Evolutionary conservation across 2,329 filamentous ascomycete species (phyloP).

Genomic region (Parasarocladium wereldwijsianum): DNA sequence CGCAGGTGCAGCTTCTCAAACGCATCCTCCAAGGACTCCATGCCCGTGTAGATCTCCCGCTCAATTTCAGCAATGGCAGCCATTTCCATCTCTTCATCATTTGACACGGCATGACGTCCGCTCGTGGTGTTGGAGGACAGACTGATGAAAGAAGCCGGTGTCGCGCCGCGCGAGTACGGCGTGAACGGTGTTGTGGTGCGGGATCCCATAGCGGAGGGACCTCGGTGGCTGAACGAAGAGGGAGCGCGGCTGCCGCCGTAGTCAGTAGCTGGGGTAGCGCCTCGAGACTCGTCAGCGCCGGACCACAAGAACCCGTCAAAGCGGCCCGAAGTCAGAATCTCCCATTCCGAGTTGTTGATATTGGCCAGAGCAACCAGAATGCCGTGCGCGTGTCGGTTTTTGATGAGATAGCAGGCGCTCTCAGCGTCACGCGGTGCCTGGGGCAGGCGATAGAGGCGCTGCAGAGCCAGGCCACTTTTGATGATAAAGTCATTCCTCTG

Average conservation of each 20-base stretch:
- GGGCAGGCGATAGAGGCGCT: slow-evolving; percentile 67
- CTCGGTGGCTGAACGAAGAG: slow-evolving; percentile 14
- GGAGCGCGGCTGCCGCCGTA: slow-evolving; percentile 15
- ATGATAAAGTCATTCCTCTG: slow-evolving; percentile 59
- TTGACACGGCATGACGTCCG: slow-evolving; percentile 52
- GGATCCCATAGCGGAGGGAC: slow-evolving; percentile 25
- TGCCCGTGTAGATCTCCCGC: slow-evolving; percentile 80
- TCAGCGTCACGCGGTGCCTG: slow-evolving; percentile 71
- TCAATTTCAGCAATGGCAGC: slow-evolving; percentile 82
- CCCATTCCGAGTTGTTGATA: slow-evolving; percentile 89
- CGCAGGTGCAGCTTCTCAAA: slow-evolving; percentile 83
- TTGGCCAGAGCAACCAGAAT: slow-evolving; percentile 76
- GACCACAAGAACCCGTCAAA: slow-evolving; percentile 96
- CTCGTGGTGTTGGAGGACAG: slow-evolving; percentile 30
- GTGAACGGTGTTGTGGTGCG: slow-evolving; percentile 33
- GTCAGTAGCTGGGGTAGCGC: slow-evolving; percentile 32
- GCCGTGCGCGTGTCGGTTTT: slow-evolving; percentile 68
- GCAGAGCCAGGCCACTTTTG: slow-evolving; percentile 63
- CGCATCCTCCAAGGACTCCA: slow-evolving; percentile 88
- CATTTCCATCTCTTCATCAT: slow-evolving; percentile 90
- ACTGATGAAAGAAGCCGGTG: slow-evolving; percentile 44
- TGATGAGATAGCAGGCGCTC: slow-evolving; percentile 71
- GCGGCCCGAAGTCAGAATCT: slow-evolving; percentile 81
- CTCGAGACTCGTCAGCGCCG: slow-evolving; percentile 60
- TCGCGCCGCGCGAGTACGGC: slow-evolving; percentile 39